Conservation (phyloP, 805 yeast species). For the Wickerhamomyces queroliae region DNA sequence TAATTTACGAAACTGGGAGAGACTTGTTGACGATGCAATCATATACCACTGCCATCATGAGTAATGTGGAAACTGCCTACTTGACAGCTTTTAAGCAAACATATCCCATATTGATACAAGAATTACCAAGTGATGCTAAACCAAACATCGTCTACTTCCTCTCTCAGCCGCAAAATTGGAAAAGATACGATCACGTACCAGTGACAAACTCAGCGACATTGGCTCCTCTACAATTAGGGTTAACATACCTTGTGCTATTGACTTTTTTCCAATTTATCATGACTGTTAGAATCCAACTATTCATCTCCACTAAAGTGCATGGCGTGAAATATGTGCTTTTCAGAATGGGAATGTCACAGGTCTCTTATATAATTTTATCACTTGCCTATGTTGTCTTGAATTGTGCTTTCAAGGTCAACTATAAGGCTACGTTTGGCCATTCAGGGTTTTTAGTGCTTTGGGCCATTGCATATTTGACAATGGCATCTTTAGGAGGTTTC, state of each 20-base stretch:
- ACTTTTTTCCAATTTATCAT: constrained; percentile 66
- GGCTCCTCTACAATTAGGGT: constrained; percentile 71
- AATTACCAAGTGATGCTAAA: constrained; percentile 28
- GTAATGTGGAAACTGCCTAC: constrained; percentile 30
- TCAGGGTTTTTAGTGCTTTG: constrained; percentile 70
- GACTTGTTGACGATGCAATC: constrained; percentile 44
- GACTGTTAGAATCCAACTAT: constrained; percentile 45
- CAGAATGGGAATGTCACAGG: constrained; percentile 41
- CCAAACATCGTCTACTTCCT: constrained; percentile 10
- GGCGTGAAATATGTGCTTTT: constrained; percentile 40
- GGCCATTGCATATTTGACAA: constrained; percentile 59
- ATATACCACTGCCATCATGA: constrained; percentile 40
- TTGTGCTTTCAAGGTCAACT: constrained; percentile 59
- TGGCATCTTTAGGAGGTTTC: constrained; percentile 68
- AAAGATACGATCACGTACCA: constrained; percentile 41
- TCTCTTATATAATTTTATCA: constrained; percentile 50
- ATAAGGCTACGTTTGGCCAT: constrained; percentile 49
- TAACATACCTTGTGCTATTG: constrained; percentile 61
- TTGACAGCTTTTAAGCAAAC: constrained; percentile 2
- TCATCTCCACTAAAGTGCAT: constrained; percentile 38
- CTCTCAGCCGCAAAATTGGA: constrained; percentile 15
- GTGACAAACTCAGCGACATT: constrained; percentile 39
- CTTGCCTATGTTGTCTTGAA: constrained; percentile 53
- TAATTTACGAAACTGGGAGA: constrained; percentile 56
- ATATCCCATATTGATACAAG: constrained; percentile 17